Percentiles rank a stretch among this genome's conserved stretches.
phyloP scores from a whole-genome alignment of 2,329 filamentous ascomycete species.

The Daldinia sp. region DNA sequence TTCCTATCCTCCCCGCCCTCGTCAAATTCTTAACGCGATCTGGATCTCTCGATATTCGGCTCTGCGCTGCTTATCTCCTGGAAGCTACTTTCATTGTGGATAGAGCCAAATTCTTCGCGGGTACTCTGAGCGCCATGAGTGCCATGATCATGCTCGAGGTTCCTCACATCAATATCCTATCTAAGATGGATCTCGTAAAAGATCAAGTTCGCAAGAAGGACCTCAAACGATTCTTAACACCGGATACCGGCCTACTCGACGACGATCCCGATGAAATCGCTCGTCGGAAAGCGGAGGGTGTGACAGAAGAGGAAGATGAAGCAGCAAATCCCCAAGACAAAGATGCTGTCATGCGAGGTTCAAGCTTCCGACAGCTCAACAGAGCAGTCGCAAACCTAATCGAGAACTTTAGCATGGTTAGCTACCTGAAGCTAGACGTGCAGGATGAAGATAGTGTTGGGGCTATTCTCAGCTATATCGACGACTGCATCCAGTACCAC shows the following conservation, averaged over 20 bases:
- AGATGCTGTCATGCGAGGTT: slow-evolving; percentile 80
- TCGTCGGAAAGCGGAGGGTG: slow-evolving; percentile 54
- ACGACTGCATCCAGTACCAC: slow-evolving; percentile 60
- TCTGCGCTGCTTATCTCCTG: slow-evolving; percentile 94
- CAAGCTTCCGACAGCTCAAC: slow-evolving; percentile 85
- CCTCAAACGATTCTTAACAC: slow-evolving; percentile 88
- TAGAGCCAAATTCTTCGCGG: slow-evolving; percentile 96
- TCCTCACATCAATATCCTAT: slow-evolving; percentile 94
- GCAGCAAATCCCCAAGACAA: slow-evolving; percentile 72
- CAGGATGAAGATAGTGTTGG: slow-evolving; percentile 93
- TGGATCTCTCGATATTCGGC: slow-evolving; percentile 86
- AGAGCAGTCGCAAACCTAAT: slow-evolving; percentile 90
- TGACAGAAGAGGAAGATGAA: slow-evolving; percentile 63
- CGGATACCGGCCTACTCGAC: slow-evolving; percentile 84
- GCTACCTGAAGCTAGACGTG: slow-evolving; percentile 88
- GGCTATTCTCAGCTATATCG: slow-evolving; percentile 69
- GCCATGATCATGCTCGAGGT: slow-evolving; percentile 99
- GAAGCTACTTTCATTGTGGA: slow-evolving; percentile 97
- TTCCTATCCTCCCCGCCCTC: slow-evolving; percentile 88
- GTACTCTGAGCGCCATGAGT: slow-evolving; percentile 95
- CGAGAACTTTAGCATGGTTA: slow-evolving; percentile 98
- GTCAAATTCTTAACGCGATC: slow-evolving; percentile 83
- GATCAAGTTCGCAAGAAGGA: slow-evolving; percentile 89
- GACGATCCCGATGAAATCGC: slow-evolving; percentile 75
- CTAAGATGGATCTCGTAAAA: slow-evolving; percentile 97